phyloP scores from a whole-genome alignment of 1,284 basidiomycete species.

The Cryptococcus sp. region DNA sequence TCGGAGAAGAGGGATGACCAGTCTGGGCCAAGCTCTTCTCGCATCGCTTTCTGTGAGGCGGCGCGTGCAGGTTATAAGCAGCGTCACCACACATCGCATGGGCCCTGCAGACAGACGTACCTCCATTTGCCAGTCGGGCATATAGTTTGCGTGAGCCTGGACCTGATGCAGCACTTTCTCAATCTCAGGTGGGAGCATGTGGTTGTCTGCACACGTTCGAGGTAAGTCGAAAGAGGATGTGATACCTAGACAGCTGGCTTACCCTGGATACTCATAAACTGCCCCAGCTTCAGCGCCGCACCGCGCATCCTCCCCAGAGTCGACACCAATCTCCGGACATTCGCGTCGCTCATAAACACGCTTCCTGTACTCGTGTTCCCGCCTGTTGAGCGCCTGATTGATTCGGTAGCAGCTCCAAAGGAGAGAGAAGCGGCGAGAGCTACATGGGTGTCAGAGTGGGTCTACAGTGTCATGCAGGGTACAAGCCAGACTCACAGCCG shows the following conservation, averaged over 20 bases:
- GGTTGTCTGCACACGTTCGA: conserved; percentile 59
- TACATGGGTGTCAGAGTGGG: conserved; percentile 28
- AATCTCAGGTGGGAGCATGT: conserved; percentile 80
- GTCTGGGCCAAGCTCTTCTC: conserved; percentile 65
- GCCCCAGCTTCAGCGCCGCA: conserved; percentile 92
- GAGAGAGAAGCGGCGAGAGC: conserved; percentile 52
- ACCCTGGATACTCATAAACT: conserved; percentile 98
- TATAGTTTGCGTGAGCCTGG: conserved; percentile 94
- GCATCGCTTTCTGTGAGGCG: conserved; percentile 66
- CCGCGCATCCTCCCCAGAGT: conserved; percentile 94
- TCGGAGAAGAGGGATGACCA: conserved; percentile 71
- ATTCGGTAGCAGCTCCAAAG: conserved; percentile 53
- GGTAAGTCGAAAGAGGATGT: background rate
- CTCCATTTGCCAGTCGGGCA: conserved; percentile 98
- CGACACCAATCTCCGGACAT: conserved; percentile 82
- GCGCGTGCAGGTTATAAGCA: too few relatives aligned
- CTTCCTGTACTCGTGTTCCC: conserved; percentile 32
- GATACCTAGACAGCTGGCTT: conserved; percentile 1
- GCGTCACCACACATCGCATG: background rate
- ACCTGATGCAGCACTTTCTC: conserved; percentile 86
- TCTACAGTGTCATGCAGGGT: background rate
- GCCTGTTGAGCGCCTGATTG: conserved; percentile 47
- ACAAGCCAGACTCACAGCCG: conserved; percentile 62
- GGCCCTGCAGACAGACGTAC: conserved; percentile 52
- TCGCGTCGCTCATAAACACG: conserved; percentile 81